Conservation (phyloP, 2,329 filamentous ascomycete genomes). For the Colletotrichum eleusines region DNA sequence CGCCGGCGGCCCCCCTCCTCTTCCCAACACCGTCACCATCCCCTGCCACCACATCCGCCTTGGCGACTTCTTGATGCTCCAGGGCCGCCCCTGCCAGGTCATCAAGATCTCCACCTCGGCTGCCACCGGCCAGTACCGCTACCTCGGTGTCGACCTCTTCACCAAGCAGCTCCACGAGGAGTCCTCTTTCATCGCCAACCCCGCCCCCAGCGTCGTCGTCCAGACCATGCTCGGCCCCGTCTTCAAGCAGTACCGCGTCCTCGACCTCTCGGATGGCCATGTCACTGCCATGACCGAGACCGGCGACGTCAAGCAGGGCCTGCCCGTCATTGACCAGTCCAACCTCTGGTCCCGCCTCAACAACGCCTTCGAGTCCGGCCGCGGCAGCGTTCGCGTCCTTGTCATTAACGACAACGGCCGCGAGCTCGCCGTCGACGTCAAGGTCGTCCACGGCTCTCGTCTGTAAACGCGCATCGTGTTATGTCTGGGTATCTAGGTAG, state of each 20-base stretch:
- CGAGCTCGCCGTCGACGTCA: conserved; percentile 98
- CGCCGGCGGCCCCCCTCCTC: conserved; percentile 51
- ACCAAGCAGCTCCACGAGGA: conserved; percentile 99
- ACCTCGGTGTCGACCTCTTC: conserved; percentile 99
- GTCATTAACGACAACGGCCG: conserved; percentile 94
- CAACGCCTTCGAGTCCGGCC: conserved; percentile 88
- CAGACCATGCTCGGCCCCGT: conserved; percentile 99
- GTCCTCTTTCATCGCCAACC: conserved; percentile 97
- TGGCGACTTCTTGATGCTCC: conserved; percentile 97
- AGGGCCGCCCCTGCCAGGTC: conserved; percentile 99
- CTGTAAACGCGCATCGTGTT: conserved; percentile 60
- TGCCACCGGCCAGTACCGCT: conserved; percentile 99
- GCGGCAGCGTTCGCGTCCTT: conserved; percentile 92
- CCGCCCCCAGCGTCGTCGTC: conserved; percentile 93
- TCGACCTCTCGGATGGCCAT: conserved; percentile 90
- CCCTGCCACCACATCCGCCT: conserved; percentile 99
- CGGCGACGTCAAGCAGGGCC: conserved; percentile 96
- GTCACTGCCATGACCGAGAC: conserved; percentile 99
- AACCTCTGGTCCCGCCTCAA: conserved; percentile 84
- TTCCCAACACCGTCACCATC: conserved; percentile 92
- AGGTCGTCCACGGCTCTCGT: conserved; percentile 89
- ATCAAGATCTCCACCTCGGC: conserved; percentile 99
- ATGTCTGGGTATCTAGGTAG: conserved; percentile 44
- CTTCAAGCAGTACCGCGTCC: conserved; percentile 99
- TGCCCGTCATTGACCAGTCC: conserved; percentile 95